Evolutionary conservation across 2,329 filamentous ascomycete genomes (phyloP), one percentile per base, ranked within the genome.

Genomic region (Dactylellina haptotyla): DNA sequence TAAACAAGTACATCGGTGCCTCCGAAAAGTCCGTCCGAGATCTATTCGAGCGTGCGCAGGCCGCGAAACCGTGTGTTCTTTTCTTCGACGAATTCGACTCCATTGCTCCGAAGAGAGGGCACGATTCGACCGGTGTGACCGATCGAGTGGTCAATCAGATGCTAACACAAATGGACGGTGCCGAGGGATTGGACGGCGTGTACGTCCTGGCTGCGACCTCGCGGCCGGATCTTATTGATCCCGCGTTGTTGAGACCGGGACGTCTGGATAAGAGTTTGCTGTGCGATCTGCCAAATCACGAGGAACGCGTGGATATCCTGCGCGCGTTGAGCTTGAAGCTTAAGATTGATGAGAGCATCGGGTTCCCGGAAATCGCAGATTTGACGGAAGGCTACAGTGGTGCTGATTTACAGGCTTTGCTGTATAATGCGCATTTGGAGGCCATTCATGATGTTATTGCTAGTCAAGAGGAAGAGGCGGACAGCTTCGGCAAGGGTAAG

Each of bases 71-170:
- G 0, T 98, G 95, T 78, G 91, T 99, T 3, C 84, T 99, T 6
- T 99, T 99, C 85, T 99, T 99, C 79, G 95, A 99, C 79, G 95
- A 99, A 80, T 99, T 99, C 79, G 95, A 99, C 82, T 93, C 91
- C 39, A 98, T 99, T 75, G 96, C 96, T 0, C 95, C 95, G 1
- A 99, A 98, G 82, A 87, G 95, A 82, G 95, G 95, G 0, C 95
- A 99, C 80, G 96, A 99, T 80, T 95, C 90, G 1, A 99, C 95
- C 0, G 95, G 96, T 76, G 96, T 99, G n/a, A 99, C 95, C 0
- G 96, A 99, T 81, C 88, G 96, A 37, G 96, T 99, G 0, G 95
- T 99, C 77, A 99, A 99, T 80, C 96, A 99, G 84, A 88, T 99
- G 66, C 86, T 99, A 9, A 99, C 96, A 0, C 94, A 98, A 81